A percentile compares a stretch with the other conserved stretches of the same genome.
phyloP scores from a whole-genome alignment of 306 rosid genomes.

The Citrullus mucosospermus region DNA sequence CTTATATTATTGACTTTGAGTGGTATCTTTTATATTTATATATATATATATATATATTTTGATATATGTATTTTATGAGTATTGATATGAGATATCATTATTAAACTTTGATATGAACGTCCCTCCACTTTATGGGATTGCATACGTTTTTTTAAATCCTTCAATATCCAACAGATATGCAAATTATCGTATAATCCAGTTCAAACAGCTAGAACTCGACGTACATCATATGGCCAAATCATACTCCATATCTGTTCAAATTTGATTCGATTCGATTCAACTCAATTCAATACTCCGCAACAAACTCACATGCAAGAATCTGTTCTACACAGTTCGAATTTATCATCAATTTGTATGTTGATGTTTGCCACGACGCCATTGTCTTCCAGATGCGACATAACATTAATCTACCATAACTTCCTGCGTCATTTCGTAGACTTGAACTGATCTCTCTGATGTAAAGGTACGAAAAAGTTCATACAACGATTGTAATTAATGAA shows the following conservation, averaged over 20 bases:
- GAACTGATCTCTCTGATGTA: neutral
- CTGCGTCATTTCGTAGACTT: neutral
- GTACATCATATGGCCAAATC: neutral
- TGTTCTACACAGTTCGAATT: neutral
- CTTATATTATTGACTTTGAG: no score
- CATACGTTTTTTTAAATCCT: no score
- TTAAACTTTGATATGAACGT: no score
- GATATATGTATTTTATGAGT: no score
- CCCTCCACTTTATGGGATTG: no score
- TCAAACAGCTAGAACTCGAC: neutral
- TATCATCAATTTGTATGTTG: neutral
- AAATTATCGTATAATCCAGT: neutral
- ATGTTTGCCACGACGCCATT: neutral
- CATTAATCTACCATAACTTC: neutral
- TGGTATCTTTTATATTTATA: no score
- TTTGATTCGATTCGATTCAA: neutral
- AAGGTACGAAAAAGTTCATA: neutral
- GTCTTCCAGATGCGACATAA: neutral
- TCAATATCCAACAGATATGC: neutral
- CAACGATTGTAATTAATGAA: neutral
- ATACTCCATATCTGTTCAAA: neutral
- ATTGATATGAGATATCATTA: no score
- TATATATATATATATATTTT: no score
- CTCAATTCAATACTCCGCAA: neutral
- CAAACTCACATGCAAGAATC: slow-evolving; percentile 2